Base-by-base conservation (phyloP, 2,329 filamentous ascomycete species). In the Alternaria burnsii region DNA sequence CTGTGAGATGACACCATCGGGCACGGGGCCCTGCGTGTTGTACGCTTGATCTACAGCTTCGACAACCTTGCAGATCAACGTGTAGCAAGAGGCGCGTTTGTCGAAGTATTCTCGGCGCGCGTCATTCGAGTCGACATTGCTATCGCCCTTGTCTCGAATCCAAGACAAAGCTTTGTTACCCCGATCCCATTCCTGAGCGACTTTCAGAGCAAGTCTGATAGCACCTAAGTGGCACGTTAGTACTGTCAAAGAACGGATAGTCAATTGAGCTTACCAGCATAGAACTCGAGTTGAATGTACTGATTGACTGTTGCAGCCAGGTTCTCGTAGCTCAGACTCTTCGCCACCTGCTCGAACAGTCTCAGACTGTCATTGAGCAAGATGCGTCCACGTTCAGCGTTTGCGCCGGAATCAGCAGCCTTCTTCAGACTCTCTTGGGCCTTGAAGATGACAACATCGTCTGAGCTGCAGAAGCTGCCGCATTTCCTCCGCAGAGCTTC, bases 401-500 rank as follows among this genome's bases (percentile, higher is more conserved):
- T 92, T 5, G 85, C 82, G 10, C 89, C 88, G 48, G 91, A 88
- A 76, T 97, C 94, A 2, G 89, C 89, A 1, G 94, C 94, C 68
- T 92, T 88, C 83, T 97, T 96, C 54, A 98, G 83, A 71, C 94
- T 91, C 78, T 99, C 95, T 76, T 98, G 94, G 0, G 95, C 95
- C 80, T 97, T 98, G 88, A 99, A 99, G 69, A 97, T 94, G 66
- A 98, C 89, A 2, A 98, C 95, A 81, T 99, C 95, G 66, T 99
- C 94, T 0, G 94, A 89, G 72, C 94, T 97, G 78, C 95, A 99
- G 85, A 99, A 99, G 79, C 91, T 97, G 63, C 95, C 96, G 70
- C 95, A 99, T 70, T 94, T 88, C 70, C 95, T 87, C 47, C 95
- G 88, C 51, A 99, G 82, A n/a, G 94, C 93, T 78, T 99, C 95